phyloP scores from a whole-genome alignment of 805 yeast genomes.

The Torulaspora microellipsoides region DNA sequence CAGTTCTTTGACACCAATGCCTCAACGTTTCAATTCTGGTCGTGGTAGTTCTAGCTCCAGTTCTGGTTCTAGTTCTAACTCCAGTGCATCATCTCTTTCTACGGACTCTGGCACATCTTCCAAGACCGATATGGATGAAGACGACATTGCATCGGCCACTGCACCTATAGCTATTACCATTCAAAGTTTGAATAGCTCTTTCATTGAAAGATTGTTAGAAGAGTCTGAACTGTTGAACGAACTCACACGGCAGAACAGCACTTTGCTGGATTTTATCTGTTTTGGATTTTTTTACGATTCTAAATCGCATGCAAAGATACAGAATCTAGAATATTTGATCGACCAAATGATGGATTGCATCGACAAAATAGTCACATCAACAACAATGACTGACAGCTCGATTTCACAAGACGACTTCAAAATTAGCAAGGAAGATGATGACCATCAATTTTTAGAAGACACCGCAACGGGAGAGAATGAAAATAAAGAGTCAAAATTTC shows the following conservation, averaged over 20 bases:
- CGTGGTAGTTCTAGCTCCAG: background rate
- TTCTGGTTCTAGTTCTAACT: conserved; percentile 3
- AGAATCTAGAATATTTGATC: conserved; percentile 31
- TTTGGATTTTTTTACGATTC: conserved; percentile 38
- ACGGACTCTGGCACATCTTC: conserved; percentile 8
- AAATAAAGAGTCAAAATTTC: conserved; percentile 8
- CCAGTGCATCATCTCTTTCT: conserved; percentile 6
- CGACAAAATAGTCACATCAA: conserved; percentile 16
- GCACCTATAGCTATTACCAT: conserved; percentile 11
- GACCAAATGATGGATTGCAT: conserved; percentile 27
- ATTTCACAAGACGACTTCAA: background rate
- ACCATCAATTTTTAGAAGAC: conserved; percentile 19
- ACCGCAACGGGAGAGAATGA: conserved; percentile 7
- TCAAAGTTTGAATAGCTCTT: conserved; percentile 24
- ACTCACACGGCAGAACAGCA: conserved; percentile 38
- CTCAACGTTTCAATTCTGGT: background rate
- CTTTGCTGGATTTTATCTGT: conserved; percentile 46
- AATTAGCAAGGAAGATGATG: conserved; percentile 1
- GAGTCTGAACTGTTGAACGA: conserved; percentile 40
- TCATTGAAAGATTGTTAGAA: conserved; percentile 37
- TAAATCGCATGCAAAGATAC: conserved; percentile 16
- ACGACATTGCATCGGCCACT: conserved; percentile 10
- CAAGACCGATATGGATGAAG: conserved; percentile 15
- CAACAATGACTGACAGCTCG: conserved; percentile 1
- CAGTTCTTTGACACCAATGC: background rate